phyloP scores from a whole-genome alignment of 805 yeast genomes.

The Phaffomyces antillensis region DNA sequence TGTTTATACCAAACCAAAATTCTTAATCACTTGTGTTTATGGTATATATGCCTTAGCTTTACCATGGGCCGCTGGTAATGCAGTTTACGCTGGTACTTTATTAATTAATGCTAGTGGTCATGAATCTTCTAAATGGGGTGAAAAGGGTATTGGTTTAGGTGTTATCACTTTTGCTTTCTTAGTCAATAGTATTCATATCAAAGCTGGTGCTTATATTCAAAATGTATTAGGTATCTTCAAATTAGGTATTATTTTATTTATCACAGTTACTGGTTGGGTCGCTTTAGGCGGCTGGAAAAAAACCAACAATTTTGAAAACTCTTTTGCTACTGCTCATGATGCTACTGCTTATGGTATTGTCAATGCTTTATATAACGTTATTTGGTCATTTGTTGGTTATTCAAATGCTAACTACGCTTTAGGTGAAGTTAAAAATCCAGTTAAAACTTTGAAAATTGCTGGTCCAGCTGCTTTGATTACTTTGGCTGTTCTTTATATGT shows the following conservation, averaged over 20 bases:
- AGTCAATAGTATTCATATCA: slow-evolving; percentile 53
- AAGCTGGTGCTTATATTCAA: slow-evolving; percentile 60
- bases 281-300: slow-evolving; percentile 67
- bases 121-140: slow-evolving; percentile 66
- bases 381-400: slow-evolving; percentile 81
- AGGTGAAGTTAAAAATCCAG: slow-evolving; percentile 72
- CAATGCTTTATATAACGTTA: slow-evolving; percentile 72
- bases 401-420: slow-evolving; percentile 79
- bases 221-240: slow-evolving; percentile 65
- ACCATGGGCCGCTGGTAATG: slow-evolving; percentile 85
- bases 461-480: slow-evolving; percentile 66
- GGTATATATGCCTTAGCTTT: slow-evolving; percentile 68
- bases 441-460: slow-evolving; percentile 57
- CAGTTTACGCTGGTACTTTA: slow-evolving; percentile 74
- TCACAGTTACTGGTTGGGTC: slow-evolving; percentile 76
- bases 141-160: slow-evolving; percentile 69
- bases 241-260: slow-evolving; percentile 60
- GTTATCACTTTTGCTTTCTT: slow-evolving; percentile 66
- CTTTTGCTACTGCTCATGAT: slow-evolving; percentile 44
- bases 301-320: slow-evolving; percentile 53
- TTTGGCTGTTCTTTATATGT: slow-evolving; percentile 61
- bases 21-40: slow-evolving; percentile 56
- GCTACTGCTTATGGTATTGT: slow-evolving; percentile 66
- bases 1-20: slow-evolving; percentile 60
- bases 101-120: slow-evolving; percentile 66